Conservation (phyloP, 2,329 filamentous ascomycete species). For the Trichoderma aggressivum region DNA sequence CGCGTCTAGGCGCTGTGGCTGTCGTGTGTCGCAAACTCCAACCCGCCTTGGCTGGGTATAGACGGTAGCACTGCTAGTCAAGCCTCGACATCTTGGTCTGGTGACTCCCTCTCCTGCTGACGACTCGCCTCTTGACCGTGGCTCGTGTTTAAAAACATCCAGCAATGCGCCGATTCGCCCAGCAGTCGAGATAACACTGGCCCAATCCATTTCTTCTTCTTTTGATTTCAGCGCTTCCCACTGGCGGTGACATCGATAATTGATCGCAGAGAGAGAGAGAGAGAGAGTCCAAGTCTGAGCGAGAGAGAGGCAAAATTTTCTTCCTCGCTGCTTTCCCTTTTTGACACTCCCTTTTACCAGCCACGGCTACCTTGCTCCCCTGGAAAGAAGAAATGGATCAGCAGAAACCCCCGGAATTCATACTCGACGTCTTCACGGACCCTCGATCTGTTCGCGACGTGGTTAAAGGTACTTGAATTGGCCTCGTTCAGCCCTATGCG, state of each 20-base stretch:
- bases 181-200: constrained; percentile 7
- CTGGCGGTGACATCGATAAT: constrained; percentile 3
- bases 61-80: not conserved
- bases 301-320: not conserved
- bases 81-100: constrained; percentile 11
- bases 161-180: constrained; percentile 13
- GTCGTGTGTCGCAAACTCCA: not conserved
- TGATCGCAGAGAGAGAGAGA: not conserved
- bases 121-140: not conserved
- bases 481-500: not conserved
- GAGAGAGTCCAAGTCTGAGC: not conserved
- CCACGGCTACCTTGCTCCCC: not conserved
- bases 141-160: not conserved
- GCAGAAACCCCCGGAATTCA: constrained; percentile 74
- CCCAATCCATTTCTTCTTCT: constrained; percentile 16
- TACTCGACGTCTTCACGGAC: constrained; percentile 90
- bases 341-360: not conserved
- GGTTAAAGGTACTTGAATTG: constrained; percentile 68
- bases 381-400: constrained; percentile 42
- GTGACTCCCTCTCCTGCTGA: constrained; percentile 11
- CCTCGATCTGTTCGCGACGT: constrained; percentile 86
- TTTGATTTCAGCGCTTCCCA: not conserved
- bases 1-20: constrained; percentile 2
- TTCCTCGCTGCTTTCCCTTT: not conserved
- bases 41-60: not conserved